These are phyloP conservation scores for Zancudomyces culisetae DNA, from an alignment of 371 early-diverging fungal species.

Conservation along the genomic window DNA sequence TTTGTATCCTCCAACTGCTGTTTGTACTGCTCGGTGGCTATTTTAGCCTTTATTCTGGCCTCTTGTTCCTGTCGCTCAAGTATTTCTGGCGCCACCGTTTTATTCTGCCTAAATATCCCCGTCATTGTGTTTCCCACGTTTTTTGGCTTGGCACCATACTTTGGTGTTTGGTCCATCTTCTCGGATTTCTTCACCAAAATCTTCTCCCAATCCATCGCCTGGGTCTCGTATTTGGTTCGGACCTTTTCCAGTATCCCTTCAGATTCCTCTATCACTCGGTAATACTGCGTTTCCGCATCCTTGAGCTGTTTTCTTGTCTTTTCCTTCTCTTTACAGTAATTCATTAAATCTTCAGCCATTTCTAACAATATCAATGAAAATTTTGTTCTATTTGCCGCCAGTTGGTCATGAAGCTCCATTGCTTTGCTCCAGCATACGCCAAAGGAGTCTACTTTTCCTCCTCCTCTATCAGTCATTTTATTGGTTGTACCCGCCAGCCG, in stretches of 20 bases:
- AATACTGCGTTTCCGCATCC: slow-evolving; percentile 15
- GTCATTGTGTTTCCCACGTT: slow-evolving; percentile 15
- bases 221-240: slow-evolving; percentile 15
- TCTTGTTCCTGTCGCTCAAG: slow-evolving; percentile 30
- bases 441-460: slow-evolving; percentile 4
- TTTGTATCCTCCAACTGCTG: slow-evolving; percentile 30
- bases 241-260: slow-evolving; percentile 17
- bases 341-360: slow-evolving; percentile 21
- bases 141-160: slow-evolving; percentile 8
- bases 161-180: background rate
- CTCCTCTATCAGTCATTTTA: slow-evolving; percentile 12
- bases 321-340: slow-evolving; percentile 21
- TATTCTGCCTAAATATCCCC: slow-evolving; percentile 21
- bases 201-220: slow-evolving; percentile 21
- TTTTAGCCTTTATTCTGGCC: slow-evolving; percentile 30
- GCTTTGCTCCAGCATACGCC: slow-evolving; percentile 13
- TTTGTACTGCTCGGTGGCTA: slow-evolving; percentile 36
- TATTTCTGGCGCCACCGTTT: slow-evolving; percentile 15
- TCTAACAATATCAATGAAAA: slow-evolving; percentile 18
- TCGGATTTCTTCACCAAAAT: slow-evolving; percentile 14
- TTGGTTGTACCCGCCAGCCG: slow-evolving; percentile 13
- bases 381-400: slow-evolving; percentile 23
- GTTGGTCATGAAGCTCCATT: slow-evolving; percentile 23
- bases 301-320: slow-evolving; percentile 7
- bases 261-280: slow-evolving; percentile 18